A percentile compares a stretch with the other conserved stretches of the same genome.
Conservation (phyloP, 1,284 basidiomycete genomes). For the Boletus mariae region DNA sequence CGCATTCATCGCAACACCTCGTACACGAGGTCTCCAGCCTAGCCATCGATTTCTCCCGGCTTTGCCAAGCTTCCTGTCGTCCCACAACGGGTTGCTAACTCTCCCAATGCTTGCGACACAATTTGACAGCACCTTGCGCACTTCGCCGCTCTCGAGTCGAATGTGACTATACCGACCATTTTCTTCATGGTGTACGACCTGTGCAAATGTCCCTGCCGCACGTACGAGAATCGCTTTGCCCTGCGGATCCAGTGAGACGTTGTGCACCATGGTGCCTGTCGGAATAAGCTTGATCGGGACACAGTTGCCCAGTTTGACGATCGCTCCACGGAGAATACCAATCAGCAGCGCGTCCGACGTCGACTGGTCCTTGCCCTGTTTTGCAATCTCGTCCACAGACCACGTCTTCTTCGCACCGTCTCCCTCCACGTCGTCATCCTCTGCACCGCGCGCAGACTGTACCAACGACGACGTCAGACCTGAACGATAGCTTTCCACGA, state of each 20-base stretch:
- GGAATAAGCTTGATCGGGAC: conserved; percentile 91
- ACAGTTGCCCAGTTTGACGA: conserved; percentile 90
- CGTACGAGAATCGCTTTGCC: conserved; percentile 85
- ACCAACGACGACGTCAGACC: conserved; percentile 79
- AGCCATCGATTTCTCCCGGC: conserved; percentile 90
- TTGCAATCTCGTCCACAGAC: conserved; percentile 22
- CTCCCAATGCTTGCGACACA: conserved; percentile 90
- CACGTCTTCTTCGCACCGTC: conserved; percentile 23
- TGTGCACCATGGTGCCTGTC: conserved; percentile 88
- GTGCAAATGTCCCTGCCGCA: conserved; percentile 84
- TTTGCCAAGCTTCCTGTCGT: conserved; percentile 83
- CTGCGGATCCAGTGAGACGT: conserved; percentile 71
- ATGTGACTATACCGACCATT: conserved; percentile 76
- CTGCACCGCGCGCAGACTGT: conserved; percentile 49
- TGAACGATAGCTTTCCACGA: conserved; percentile 82
- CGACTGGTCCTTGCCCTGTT: conserved; percentile 25
- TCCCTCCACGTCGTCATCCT: conserved; percentile 29
- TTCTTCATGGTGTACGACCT: conserved; percentile 75
- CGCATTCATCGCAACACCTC: conserved; percentile 99
- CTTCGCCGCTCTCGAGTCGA: conserved; percentile 88
- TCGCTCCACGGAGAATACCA: conserved; percentile 82
- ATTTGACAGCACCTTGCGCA: conserved; percentile 79
- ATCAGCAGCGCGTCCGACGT: conserved; percentile 69
- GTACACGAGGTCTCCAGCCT: conserved; percentile 82
- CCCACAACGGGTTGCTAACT: conserved; percentile 92